Percentiles rank a stretch among this genome's conserved stretches.
Conservation (phyloP, 2,329 filamentous ascomycete species). For the Colletotrichum sublineola region DNA sequence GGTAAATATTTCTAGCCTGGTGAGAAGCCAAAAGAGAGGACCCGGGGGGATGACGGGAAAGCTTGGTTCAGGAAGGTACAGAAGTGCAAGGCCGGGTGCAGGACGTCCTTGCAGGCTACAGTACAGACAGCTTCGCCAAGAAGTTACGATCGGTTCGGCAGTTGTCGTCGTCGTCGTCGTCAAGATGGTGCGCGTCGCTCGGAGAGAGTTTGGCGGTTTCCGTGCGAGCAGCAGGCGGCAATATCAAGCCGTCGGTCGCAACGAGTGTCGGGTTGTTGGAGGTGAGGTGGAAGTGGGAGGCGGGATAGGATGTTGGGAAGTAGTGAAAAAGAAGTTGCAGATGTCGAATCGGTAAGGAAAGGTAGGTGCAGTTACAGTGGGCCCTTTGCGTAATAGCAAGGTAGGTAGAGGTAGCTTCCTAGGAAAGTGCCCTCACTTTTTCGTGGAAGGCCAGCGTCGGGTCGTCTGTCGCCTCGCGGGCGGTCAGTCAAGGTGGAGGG, state of each 20-base stretch:
- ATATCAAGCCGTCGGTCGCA: constrained; percentile 31
- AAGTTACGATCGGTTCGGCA: neutral
- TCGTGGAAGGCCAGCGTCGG: constrained; percentile 3
- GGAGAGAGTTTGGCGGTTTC: neutral
- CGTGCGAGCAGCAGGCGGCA: constrained; percentile 16
- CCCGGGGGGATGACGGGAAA: constrained; percentile 27
- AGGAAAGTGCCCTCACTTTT: constrained; percentile 20
- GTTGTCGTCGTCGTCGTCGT: constrained; percentile 4
- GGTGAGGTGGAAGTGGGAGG: constrained; percentile 18
- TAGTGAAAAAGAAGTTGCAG: constrained; percentile 43
- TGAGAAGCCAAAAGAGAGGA: constrained; percentile 14
- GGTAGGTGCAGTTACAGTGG: constrained; percentile 43
- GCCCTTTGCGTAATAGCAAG: constrained; percentile 43
- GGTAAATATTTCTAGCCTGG: neutral
- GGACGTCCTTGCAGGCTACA: constrained; percentile 50
- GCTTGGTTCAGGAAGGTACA: constrained; percentile 41
- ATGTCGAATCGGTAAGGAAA: constrained; percentile 42
- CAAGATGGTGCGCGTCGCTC: constrained; percentile 19
- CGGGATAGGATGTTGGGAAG: constrained; percentile 38
- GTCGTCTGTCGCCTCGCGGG: constrained; percentile 16
- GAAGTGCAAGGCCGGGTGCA: constrained; percentile 56
- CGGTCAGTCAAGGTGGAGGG: constrained; percentile 17
- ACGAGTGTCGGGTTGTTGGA: constrained; percentile 31
- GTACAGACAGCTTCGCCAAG: constrained; percentile 51
- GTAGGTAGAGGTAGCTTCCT: constrained; percentile 37